Base-by-base conservation (phyloP, 2,329 filamentous ascomycete genomes). In the Coleophoma cylindrospora region DNA sequence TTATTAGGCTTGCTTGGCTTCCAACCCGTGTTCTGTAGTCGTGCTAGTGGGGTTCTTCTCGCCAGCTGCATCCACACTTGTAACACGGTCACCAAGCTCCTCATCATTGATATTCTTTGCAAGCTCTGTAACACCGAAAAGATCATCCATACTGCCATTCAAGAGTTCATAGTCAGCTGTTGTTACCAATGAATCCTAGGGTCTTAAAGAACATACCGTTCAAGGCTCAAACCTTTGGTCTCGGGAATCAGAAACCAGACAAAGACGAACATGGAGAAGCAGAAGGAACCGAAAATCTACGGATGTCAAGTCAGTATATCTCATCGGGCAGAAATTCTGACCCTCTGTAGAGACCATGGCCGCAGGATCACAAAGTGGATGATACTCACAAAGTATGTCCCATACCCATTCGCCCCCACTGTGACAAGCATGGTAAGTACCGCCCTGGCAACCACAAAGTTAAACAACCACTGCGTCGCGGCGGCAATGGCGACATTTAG, bases 381-480 rank as follows among this genome's bases (percentile, higher is more conserved):
- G 45, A 38, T 5, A 19, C n/a, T 10, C 6, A 14, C 21, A 63
- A 89, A 77, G 67, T 86, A 89, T 27, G 83, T 83, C 32, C 80
- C 82, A 48, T 71, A 74, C 6, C 71, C 70, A 21, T 64, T 64
- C 21, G 64, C 55, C 17, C 71, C 72, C 60, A 75, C 72, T 13
- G 69, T 77, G 68, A 73, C 73, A 60, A 88, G 73, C 84, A 89
- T 88, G 43, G 78, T 81, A 2, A 84, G 80, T 3, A 84, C 83
- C 34, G 82, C 81, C 50, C 82, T 71, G 2, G 85, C 84, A 50
- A 89, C 81, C 10, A 87, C 78, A 53, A 89, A 86, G 63, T 89
- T 89, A 66, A 89, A 88, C 4, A 89, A 66, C 84, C 84, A 87
- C 60, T 89, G 84, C 0, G 81, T 86, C 1, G 80, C 81, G 1